These are phyloP conservation scores for Pseudofabraea citricarpa DNA, from an alignment of 2,329 filamentous ascomycete species.

Conservation along the genomic window DNA sequence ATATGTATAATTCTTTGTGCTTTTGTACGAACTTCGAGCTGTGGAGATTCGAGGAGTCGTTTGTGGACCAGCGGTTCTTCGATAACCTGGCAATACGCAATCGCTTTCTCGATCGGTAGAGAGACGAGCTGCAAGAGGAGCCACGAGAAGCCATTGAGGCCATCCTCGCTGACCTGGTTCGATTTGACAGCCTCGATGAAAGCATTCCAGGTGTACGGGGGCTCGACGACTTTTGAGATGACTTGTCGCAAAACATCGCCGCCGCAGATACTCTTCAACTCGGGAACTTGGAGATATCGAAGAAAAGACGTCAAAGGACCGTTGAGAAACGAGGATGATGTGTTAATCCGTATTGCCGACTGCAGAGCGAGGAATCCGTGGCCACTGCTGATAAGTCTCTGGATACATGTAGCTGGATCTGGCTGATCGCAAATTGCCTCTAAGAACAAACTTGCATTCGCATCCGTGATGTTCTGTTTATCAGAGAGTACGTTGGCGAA, in stretches of 20 bases:
- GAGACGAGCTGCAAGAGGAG: neutral
- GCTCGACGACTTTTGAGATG: neutral
- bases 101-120: too few relatives aligned
- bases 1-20: neutral
- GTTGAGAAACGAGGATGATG: too few relatives aligned
- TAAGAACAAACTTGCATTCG: too few relatives aligned
- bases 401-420: too few relatives aligned
- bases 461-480: too few relatives aligned
- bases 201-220: neutral
- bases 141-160: neutral
- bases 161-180: neutral
- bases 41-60: neutral
- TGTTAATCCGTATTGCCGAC: too few relatives aligned
- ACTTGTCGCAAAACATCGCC: neutral
- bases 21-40: neutral
- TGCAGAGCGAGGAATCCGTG: too few relatives aligned
- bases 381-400: too few relatives aligned
- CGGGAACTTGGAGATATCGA: neutral
- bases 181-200: neutral
- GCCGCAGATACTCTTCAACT: neutral
- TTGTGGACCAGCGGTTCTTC: too few relatives aligned
- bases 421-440: too few relatives aligned
- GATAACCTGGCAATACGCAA: too few relatives aligned
- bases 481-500: too few relatives aligned
- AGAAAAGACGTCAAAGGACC: neutral